phyloP scores from a whole-genome alignment of 2,329 filamentous ascomycete genomes.

The Ceratocystis albifundus region DNA sequence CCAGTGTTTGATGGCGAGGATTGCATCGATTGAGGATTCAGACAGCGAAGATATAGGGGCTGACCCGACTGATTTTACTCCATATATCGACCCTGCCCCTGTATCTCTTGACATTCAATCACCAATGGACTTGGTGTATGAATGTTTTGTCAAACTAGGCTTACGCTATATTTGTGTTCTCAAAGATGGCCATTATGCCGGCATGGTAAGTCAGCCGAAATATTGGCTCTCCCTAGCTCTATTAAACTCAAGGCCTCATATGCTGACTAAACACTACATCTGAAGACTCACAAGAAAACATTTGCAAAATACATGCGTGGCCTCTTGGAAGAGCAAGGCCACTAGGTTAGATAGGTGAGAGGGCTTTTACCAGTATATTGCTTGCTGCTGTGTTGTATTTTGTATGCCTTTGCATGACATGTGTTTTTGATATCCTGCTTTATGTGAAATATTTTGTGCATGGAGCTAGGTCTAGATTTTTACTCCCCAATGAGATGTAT shows the following conservation, averaged over 20 bases:
- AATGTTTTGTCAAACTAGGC: constrained; percentile 90
- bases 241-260: not conserved
- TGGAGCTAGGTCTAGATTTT: too few species aligned
- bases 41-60: constrained; percentile 42
- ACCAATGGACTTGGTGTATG: constrained; percentile 89
- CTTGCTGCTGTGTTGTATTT: not conserved
- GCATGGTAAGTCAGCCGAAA: constrained; percentile 54
- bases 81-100: constrained; percentile 83
- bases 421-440: constrained; percentile 3
- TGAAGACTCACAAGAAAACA: constrained; percentile 78
- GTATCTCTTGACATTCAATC: constrained; percentile 78
- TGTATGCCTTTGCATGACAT: constrained; percentile 9
- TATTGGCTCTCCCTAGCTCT: not conserved
- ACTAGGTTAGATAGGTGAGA: constrained; percentile 16
- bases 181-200: constrained; percentile 71
- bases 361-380: not conserved
- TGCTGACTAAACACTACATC: not conserved
- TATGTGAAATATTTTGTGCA: not conserved
- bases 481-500: too few species aligned
- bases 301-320: constrained; percentile 93
- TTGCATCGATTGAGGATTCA: constrained; percentile 51
- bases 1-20: constrained; percentile 70
- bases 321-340: constrained; percentile 46
- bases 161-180: constrained; percentile 86
- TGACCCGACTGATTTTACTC: constrained; percentile 75